Evolutionary conservation across 75 land plant genomes (phyloP).

Genomic region (Sequoia sempervirens): DNA sequence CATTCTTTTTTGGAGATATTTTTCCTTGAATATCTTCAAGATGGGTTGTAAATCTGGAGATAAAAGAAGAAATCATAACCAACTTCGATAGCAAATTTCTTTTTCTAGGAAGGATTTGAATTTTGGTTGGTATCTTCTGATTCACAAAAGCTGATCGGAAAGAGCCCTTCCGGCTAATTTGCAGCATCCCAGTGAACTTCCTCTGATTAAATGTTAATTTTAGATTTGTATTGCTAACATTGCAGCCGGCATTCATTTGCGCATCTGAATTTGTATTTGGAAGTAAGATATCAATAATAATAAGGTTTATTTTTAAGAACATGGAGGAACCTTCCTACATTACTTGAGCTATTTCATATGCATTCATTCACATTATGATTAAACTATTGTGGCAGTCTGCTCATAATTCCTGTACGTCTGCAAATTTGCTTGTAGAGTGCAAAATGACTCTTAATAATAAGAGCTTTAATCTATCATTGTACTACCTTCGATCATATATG

Average conservation of each 20-base stretch:
- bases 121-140: conserved; percentile 1
- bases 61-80: conserved; percentile 1
- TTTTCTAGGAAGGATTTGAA: background rate
- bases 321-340: background rate
- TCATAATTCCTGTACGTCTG: too few species aligned
- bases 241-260: background rate
- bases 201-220: too few species aligned
- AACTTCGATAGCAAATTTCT: background rate
- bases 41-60: conserved; percentile 3
- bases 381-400: background rate
- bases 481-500: too few species aligned
- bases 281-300: background rate
- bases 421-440: too few species aligned
- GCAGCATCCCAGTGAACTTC: background rate
- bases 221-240: background rate
- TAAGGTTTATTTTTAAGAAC: background rate
- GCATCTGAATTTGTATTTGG: background rate
- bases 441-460: too few species aligned
- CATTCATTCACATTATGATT: background rate
- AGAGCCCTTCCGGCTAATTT: background rate
- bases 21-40: background rate
- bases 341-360: too few species aligned
- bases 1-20: background rate
- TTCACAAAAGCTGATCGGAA: background rate
- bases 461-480: too few species aligned